Evolutionary conservation across 2,329 filamentous ascomycete species (phyloP).

Genomic region (Magnaporthiopsis rhizophila): DNA sequence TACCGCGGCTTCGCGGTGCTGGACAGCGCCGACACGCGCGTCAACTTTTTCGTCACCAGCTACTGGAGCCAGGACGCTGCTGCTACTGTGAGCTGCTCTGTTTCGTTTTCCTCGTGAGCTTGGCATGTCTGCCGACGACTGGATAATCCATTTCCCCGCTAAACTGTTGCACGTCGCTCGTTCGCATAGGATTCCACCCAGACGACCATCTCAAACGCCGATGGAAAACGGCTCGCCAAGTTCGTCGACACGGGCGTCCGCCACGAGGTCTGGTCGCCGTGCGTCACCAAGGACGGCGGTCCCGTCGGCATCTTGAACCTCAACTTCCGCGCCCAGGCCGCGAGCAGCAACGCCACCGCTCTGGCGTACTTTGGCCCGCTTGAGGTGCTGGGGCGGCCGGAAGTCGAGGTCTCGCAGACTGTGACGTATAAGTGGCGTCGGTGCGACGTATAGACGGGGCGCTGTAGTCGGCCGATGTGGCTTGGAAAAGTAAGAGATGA

Average conservation of each 20-base stretch:
- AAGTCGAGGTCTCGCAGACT: neutral
- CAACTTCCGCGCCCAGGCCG: slow-evolving; percentile 36
- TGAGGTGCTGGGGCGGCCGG: slow-evolving; percentile 2
- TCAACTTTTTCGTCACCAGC: slow-evolving; percentile 37
- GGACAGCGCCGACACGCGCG: slow-evolving; percentile 30
- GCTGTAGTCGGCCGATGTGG: no score
- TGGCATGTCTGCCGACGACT: no score
- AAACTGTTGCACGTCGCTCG: neutral
- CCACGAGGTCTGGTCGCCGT: slow-evolving; percentile 30
- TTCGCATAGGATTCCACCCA: neutral
- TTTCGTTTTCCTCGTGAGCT: no score
- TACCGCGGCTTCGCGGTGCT: slow-evolving; percentile 40
- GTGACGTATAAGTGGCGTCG: slow-evolving; percentile 1
- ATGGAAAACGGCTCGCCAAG: neutral
- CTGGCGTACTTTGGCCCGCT: slow-evolving; percentile 7
- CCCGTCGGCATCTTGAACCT: slow-evolving; percentile 37
- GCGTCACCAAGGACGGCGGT: slow-evolving; percentile 19
- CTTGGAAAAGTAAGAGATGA: no score
- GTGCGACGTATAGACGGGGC: neutral
- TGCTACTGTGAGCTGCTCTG: slow-evolving; percentile 22
- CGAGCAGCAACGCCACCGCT: slow-evolving; percentile 25
- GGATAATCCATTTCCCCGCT: neutral
- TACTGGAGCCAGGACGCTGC: slow-evolving; percentile 37
- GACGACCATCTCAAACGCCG: slow-evolving; percentile 4
- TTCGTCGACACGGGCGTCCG: slow-evolving; percentile 2